Evolutionary conservation across 768 basidiomycete genomes (phyloP), one percentile per base, ranked within the genome.

Genomic region (Leccinellum albellum): DNA sequence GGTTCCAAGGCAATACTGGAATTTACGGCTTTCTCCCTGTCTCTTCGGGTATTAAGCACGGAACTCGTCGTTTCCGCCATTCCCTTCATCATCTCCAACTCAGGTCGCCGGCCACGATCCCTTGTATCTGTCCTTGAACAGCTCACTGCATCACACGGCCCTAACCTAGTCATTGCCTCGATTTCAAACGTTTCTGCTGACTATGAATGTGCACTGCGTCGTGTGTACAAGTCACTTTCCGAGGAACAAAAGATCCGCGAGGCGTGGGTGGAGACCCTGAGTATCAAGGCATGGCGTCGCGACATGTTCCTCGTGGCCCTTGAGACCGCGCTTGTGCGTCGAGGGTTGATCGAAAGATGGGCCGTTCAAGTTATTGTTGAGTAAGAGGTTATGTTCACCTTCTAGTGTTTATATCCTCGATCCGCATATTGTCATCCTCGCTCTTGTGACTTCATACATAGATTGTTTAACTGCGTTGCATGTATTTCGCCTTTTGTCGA

Each of bases 301-400:
- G 72, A 79, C 52, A 69, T 76, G 57, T 70, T 84, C n/a, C 63
- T 78, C 58, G 53, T 79, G 29, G 71, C 71, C 28, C 83, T 85
- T 73, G 83, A 86, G 64, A 80, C 78, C 21, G 80, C 74, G 0
- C 71, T 86, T 35, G 66, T 85, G 15, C 66, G 71, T 42, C 74
- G 72, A 4, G 76, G 78, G 15, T 65, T 74, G 60, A 61, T 86
- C 51, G 69, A 67, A 61, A 73, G 80, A 53, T 86, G 84, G 85
- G 69, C 74, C 13, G 28, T 71, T 42, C 64, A 66, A 49, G 60
- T 71, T 45, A 57, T 53, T 42, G 45, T 45, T 5, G 54, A 57
- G 54, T 70, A 49, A 66, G 23, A 23, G 37, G 29, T 31, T 6
- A 1, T 24, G n/a, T 50, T n/a, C 44, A 3, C 50, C 6, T 31